A percentile compares a stretch with the other conserved stretches of the same genome.
These are phyloP conservation scores for Ophiostoma himal-ulmi DNA, from an alignment of 2,329 filamentous ascomycete species.

Conservation along the genomic window DNA sequence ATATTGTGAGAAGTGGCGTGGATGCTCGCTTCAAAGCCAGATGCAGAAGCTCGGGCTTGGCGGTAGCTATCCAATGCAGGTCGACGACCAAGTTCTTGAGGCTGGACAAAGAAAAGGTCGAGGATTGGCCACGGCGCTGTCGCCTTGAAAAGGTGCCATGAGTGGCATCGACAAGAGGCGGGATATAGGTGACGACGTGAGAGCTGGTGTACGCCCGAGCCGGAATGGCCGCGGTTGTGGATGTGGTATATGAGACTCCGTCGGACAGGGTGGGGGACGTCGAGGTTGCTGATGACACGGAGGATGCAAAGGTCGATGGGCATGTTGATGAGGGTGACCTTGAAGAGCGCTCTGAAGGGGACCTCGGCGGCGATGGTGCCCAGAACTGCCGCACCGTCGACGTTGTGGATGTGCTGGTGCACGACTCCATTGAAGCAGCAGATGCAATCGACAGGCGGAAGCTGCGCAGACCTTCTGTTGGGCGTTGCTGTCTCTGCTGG, in stretches of 20 bases:
- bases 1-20: not conserved
- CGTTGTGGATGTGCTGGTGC: slow-evolving; percentile 7
- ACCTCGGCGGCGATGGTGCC: slow-evolving; percentile 20
- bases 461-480: not conserved
- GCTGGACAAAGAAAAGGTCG: not conserved
- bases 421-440: slow-evolving; percentile 1
- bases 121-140: slow-evolving; percentile 26
- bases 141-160: slow-evolving; percentile 31
- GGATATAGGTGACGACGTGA: slow-evolving; percentile 32
- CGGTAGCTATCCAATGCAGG: slow-evolving; percentile 16
- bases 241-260: not conserved
- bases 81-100: slow-evolving; percentile 12
- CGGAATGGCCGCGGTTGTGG: not conserved
- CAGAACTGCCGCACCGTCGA: slow-evolving; percentile 23
- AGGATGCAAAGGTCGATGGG: not conserved
- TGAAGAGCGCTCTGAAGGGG: not conserved
- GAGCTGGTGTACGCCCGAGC: slow-evolving; percentile 15
- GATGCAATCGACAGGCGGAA: slow-evolving; percentile 16
- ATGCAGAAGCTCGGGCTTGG: slow-evolving; percentile 14
- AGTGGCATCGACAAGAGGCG: slow-evolving; percentile 35
- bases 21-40: not conserved
- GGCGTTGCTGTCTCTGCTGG: not conserved
- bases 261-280: not conserved
- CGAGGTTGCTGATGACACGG: not conserved
- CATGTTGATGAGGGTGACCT: not conserved